phyloP scores from a whole-genome alignment of 495 filamentous ascomycete species.

The Niebla homalea region DNA sequence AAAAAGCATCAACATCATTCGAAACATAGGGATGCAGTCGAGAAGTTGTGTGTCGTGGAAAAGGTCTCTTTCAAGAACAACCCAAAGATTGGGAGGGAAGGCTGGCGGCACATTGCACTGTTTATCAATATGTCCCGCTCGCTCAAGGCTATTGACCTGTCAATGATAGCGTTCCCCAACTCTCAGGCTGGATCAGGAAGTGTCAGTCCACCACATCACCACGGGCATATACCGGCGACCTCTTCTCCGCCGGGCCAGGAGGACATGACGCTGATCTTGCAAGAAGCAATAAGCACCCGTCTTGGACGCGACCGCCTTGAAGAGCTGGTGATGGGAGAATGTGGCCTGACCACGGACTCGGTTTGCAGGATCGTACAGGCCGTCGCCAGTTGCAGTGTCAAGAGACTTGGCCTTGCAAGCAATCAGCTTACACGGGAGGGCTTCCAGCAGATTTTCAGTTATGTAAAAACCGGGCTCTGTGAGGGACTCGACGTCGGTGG shows the following conservation, averaged over 20 bases:
- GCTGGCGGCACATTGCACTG: slow-evolving; percentile 82
- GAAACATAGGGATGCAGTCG: slow-evolving; percentile 18
- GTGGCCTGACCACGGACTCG: slow-evolving; percentile 53
- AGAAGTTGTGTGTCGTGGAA: slow-evolving; percentile 61
- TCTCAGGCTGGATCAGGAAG: slow-evolving; percentile 18
- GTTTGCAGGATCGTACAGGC: slow-evolving; percentile 65
- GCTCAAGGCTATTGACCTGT: slow-evolving; percentile 74
- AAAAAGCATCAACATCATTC: slow-evolving; percentile 17
- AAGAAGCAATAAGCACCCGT: slow-evolving; percentile 61
- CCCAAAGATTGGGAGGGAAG: slow-evolving; percentile 64
- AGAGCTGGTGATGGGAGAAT: slow-evolving; percentile 72
- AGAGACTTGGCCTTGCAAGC: slow-evolving; percentile 67
- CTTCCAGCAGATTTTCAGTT: slow-evolving; percentile 60
- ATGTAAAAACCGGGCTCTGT: slow-evolving; percentile 59
- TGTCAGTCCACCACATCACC: slow-evolving; percentile 6
- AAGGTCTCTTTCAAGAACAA: slow-evolving; percentile 85
- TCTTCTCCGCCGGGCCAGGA: slow-evolving; percentile 8
- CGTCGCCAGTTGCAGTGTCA: slow-evolving; percentile 56
- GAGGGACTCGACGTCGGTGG: slow-evolving; percentile 89
- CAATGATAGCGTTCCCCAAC: slow-evolving; percentile 69
- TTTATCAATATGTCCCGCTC: slow-evolving; percentile 85
- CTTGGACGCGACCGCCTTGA: slow-evolving; percentile 64
- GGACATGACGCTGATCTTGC: slow-evolving; percentile 48
- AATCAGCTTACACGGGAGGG: slow-evolving; percentile 63
- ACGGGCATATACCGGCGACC: slow-evolving; percentile 9